Conservation (phyloP, 2,329 filamentous ascomycete species). For the Aspergillus sp. region DNA sequence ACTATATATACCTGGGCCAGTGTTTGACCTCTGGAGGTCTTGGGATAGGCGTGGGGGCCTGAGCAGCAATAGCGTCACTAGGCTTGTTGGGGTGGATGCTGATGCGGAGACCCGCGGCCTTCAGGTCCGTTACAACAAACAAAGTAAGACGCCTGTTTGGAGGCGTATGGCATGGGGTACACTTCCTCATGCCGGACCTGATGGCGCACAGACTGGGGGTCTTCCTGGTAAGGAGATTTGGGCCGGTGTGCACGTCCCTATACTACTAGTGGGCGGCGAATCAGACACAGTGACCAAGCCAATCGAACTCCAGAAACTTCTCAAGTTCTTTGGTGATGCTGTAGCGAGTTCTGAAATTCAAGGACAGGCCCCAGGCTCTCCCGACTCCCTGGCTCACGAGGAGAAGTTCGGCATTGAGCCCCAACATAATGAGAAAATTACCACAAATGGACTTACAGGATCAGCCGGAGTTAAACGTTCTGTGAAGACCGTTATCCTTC, state of each 20-base stretch:
- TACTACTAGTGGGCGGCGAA: slow-evolving; percentile 77
- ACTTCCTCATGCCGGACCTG: slow-evolving; percentile 58
- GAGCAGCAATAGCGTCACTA: slow-evolving; percentile 72
- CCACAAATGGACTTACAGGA: slow-evolving; percentile 1
- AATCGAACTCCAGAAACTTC: slow-evolving; percentile 68
- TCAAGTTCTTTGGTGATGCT: slow-evolving; percentile 38
- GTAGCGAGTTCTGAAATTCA: slow-evolving; percentile 25
- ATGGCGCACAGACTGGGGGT: slow-evolving; percentile 57
- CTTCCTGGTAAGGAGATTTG: slow-evolving; percentile 70
- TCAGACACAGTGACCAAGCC: slow-evolving; percentile 75
- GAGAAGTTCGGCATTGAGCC: slow-evolving; percentile 27
- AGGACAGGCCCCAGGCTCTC: slow-evolving; percentile 19
- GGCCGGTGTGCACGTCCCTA: slow-evolving; percentile 69
- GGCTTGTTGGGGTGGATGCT: slow-evolving; percentile 60
- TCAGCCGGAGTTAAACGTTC: slow-evolving; percentile 46
- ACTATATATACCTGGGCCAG: slow-evolving; percentile 62
- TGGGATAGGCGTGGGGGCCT: slow-evolving; percentile 79
- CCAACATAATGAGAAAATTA: slow-evolving; percentile 21
- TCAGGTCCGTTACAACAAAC: slow-evolving; percentile 63
- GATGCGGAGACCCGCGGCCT: slow-evolving; percentile 43
- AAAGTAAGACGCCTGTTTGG: slow-evolving; percentile 81
- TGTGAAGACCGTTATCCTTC: slow-evolving; percentile 70
- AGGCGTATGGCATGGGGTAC: slow-evolving; percentile 75
- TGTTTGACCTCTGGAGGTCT: slow-evolving; percentile 74
- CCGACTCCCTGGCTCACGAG: slow-evolving; percentile 25